These are phyloP conservation scores for Aspergillus sp. DNA, from an alignment of 2,329 filamentous ascomycete genomes.

Conservation along the genomic window DNA sequence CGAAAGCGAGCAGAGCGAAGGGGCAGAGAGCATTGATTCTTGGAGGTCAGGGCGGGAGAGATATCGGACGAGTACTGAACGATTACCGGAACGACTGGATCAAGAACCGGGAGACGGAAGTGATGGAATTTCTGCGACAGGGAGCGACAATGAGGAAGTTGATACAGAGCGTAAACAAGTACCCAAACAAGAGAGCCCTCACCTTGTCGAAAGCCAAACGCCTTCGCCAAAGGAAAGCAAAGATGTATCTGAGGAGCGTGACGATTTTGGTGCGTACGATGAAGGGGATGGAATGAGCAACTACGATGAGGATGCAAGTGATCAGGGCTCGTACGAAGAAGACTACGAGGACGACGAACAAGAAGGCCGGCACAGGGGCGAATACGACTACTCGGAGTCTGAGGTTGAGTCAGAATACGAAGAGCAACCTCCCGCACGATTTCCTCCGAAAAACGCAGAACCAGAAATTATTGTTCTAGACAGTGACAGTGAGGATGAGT, in stretches of 20 bases:
- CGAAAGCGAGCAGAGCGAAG: neutral
- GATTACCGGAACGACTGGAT: slow-evolving; percentile 13
- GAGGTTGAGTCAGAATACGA: slow-evolving; percentile 18
- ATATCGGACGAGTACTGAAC: neutral
- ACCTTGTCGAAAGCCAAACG: neutral
- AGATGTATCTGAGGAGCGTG: neutral
- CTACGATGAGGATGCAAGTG: slow-evolving; percentile 6
- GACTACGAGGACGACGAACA: slow-evolving; percentile 16
- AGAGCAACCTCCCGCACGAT: slow-evolving; percentile 1
- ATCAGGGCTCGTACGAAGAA: slow-evolving; percentile 9
- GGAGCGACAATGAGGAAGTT: slow-evolving; percentile 3
- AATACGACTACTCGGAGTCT: slow-evolving; percentile 20
- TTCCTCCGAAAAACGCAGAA: slow-evolving; percentile 15
- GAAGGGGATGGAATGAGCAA: neutral
- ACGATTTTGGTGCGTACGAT: slow-evolving; percentile 1
- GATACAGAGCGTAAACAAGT: slow-evolving; percentile 22
- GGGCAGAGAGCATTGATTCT: neutral
- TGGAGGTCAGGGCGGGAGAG: neutral
- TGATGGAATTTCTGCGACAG: neutral
- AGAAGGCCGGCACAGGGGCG: slow-evolving; percentile 17
- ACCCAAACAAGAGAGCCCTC: slow-evolving; percentile 14
- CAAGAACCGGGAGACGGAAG: neutral
- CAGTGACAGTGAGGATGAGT: slow-evolving; percentile 44
- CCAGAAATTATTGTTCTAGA: slow-evolving; percentile 44
- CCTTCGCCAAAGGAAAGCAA: neutral